Percentiles rank a stretch among this genome's conserved stretches.
These are phyloP conservation scores for Fusarium temperatum DNA, from an alignment of 2,329 filamentous ascomycete species.

Conservation along the genomic window DNA sequence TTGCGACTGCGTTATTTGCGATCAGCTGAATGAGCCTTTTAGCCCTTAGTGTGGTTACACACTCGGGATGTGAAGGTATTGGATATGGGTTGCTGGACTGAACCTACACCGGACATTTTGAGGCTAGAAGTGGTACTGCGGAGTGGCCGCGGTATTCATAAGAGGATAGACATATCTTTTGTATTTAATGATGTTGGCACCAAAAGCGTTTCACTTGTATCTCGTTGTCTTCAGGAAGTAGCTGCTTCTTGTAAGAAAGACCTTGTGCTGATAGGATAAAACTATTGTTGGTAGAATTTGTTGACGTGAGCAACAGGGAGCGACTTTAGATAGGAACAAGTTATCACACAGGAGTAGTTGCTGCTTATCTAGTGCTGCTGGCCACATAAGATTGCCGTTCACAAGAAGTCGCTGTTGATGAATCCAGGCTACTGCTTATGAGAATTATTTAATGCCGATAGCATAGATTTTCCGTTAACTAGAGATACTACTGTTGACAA, in stretches of 20 bases:
- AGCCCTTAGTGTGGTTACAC: not conserved
- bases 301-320: not conserved
- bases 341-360: no score
- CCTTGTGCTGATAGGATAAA: no score
- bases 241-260: not conserved
- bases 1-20: not conserved
- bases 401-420: no score
- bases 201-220: not conserved
- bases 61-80: not conserved
- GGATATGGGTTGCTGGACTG: not conserved
- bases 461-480: no score
- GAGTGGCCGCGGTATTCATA: not conserved
- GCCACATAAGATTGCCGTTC: no score
- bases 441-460: no score
- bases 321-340: rapidly evolving
- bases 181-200: not conserved
- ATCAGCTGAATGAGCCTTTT: not conserved
- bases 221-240: not conserved
- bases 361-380: no score
- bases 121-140: not conserved
- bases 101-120: not conserved
- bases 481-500: no score
- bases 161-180: not conserved
- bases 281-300: not conserved
- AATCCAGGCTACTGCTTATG: no score